Evolutionary conservation across 116 monocot genomes (phyloP).

Genomic region (Posidonia oceanica): DNA sequence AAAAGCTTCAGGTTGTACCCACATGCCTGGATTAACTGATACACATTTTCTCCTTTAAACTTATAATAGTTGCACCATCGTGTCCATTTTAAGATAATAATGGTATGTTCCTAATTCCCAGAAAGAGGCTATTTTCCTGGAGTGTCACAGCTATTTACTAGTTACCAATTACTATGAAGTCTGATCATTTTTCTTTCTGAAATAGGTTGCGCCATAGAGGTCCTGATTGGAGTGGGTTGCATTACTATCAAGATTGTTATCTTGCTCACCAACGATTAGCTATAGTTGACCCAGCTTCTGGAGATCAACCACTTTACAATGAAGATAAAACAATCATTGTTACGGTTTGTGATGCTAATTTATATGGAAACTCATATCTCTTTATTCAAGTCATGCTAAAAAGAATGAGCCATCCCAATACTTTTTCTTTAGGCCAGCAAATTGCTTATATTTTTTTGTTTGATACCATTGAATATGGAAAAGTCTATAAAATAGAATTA

Average conservation of each 20-base stretch:
- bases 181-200: not conserved
- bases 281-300: constrained; percentile 86
- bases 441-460: too few relatives aligned
- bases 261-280: constrained; percentile 92
- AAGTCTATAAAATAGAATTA: too few relatives aligned
- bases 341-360: constrained; percentile 42
- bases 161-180: not conserved
- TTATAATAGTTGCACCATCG: not conserved
- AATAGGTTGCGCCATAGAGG: constrained; percentile 79
- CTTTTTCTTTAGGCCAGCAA: too few relatives aligned
- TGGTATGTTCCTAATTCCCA: not conserved
- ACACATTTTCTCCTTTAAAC: not conserved
- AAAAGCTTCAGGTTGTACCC: too few relatives aligned
- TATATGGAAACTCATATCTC: not conserved
- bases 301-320: constrained; percentile 95
- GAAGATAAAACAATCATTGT: constrained; percentile 82
- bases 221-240: constrained; percentile 91
- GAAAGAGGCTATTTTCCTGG: not conserved
- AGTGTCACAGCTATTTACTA: not conserved
- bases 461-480: too few relatives aligned
- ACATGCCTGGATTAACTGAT: too few relatives aligned
- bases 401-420: too few relatives aligned
- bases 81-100: not conserved
- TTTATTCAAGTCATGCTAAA: not conserved
- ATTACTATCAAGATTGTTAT: constrained; percentile 65